Evolutionary conservation across 2,329 filamentous ascomycete species (phyloP).

Genomic region (Xylaria sp.): DNA sequence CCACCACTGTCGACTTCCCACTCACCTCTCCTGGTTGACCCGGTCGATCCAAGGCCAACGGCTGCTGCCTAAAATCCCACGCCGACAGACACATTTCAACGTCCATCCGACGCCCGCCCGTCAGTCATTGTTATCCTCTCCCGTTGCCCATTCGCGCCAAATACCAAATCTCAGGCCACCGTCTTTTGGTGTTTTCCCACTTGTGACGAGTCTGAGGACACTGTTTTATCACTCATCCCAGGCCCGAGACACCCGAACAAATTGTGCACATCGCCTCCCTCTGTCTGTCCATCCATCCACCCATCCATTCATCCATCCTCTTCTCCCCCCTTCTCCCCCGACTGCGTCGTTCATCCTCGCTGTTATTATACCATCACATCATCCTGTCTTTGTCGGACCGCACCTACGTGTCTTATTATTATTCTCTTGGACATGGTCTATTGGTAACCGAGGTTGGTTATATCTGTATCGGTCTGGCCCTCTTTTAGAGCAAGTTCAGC

Average conservation of each 20-base stretch:
- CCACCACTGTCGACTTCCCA: not conserved
- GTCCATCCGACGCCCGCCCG: conserved; percentile 32
- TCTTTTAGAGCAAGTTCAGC: conserved; percentile 18
- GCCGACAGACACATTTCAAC: conserved; percentile 43
- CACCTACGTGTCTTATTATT: conserved; percentile 25
- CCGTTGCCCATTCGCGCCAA: conserved; percentile 13
- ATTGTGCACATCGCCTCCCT: conserved; percentile 24
- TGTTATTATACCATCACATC: conserved; percentile 13
- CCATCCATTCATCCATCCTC: conserved; percentile 18
- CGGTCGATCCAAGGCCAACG: conserved; percentile 40
- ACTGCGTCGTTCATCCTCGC: conserved; percentile 8
- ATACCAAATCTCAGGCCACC: conserved; percentile 26
- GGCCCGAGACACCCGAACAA: conserved; percentile 29
- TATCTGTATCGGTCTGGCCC: conserved; percentile 35
- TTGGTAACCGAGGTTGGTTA: conserved; percentile 30
- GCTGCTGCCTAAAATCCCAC: conserved; percentile 48
- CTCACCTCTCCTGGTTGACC: not conserved
- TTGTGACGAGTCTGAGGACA: conserved; percentile 28
- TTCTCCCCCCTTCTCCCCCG: conserved; percentile 32
- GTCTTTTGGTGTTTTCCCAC: conserved; percentile 17
- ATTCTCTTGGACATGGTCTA: conserved; percentile 32
- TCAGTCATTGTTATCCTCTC: conserved; percentile 32
- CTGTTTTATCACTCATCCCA: conserved; percentile 27
- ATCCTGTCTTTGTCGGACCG: conserved; percentile 26
- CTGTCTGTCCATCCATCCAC: conserved; percentile 10